Percentiles rank a stretch among this genome's conserved stretches.
Evolutionary conservation across 371 early-diverging fungal genomes (phyloP).

Genomic region (Mucor ambiguus): DNA sequence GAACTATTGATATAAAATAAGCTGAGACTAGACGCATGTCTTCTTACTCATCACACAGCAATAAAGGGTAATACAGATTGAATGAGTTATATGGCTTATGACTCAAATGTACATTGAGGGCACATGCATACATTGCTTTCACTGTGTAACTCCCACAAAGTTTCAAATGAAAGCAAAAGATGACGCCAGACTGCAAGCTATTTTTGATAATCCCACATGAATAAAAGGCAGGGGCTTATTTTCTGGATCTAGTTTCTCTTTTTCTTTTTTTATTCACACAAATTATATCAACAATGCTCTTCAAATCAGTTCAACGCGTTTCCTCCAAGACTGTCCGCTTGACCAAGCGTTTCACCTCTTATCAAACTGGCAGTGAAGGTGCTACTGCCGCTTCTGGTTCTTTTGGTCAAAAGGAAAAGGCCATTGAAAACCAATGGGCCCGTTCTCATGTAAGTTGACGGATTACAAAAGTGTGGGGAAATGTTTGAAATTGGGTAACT

Average conservation of each 20-base stretch:
- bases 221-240: slow-evolving; percentile 10
- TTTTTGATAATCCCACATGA: background rate
- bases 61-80: background rate
- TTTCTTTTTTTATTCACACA: background rate
- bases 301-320: slow-evolving; percentile 18
- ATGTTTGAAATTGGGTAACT: background rate
- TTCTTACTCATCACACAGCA: background rate
- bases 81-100: background rate
- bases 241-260: background rate
- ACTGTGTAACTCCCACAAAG: slow-evolving; percentile 3
- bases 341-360: slow-evolving; percentile 18
- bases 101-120: background rate
- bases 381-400: slow-evolving; percentile 40
- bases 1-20: no score
- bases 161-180: slow-evolving; percentile 7
- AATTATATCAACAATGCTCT: slow-evolving; percentile 15
- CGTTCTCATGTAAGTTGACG: slow-evolving; percentile 41
- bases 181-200: slow-evolving; percentile 12
- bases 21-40: background rate
- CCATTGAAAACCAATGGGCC: slow-evolving; percentile 53
- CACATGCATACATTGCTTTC: background rate
- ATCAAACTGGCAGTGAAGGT: slow-evolving; percentile 34
- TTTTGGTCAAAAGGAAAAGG: slow-evolving; percentile 52
- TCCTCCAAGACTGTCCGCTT: slow-evolving; percentile 7
- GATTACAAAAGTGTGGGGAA: background rate